phyloP scores from a whole-genome alignment of 805 yeast genomes.

The Candida oleophila region DNA sequence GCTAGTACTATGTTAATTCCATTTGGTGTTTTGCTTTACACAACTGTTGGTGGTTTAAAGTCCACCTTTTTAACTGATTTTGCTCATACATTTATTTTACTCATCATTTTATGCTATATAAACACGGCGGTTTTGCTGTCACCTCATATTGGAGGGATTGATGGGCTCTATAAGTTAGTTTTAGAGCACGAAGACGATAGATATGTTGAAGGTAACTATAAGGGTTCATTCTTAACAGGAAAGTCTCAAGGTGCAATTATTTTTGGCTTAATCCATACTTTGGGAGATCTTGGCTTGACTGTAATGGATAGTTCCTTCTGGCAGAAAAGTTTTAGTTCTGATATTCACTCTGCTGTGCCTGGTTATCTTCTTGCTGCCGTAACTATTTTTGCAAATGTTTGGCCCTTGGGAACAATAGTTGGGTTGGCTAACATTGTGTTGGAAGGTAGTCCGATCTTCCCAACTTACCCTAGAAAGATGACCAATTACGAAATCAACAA shows the following conservation, averaged over 20 bases:
- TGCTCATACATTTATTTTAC: constrained; percentile 24
- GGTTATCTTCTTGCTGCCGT: constrained; percentile 36
- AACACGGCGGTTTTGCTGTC: constrained; percentile 25
- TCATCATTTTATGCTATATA: constrained; percentile 24
- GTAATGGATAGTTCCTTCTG: constrained; percentile 41
- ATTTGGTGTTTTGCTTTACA: constrained; percentile 44
- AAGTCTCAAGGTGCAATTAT: constrained; percentile 32
- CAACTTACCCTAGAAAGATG: constrained; percentile 32
- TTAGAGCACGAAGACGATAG: constrained; percentile 16
- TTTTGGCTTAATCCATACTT: constrained; percentile 33
- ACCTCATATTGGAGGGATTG: constrained; percentile 27
- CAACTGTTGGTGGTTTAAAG: constrained; percentile 50
- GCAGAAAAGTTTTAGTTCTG: constrained; percentile 40
- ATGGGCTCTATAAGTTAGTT: constrained; percentile 23
- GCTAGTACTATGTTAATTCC: constrained; percentile 28
- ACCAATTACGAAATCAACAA: constrained; percentile 24
- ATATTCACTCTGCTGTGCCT: constrained; percentile 33
- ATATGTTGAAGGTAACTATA: constrained; percentile 29
- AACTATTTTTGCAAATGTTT: constrained; percentile 30
- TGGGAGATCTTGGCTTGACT: constrained; percentile 37
- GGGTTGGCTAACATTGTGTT: constrained; percentile 33
- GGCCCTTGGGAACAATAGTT: constrained; percentile 36
- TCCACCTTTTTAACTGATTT: constrained; percentile 52
- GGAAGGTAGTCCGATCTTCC: constrained; percentile 23
- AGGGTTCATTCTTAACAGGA: constrained; percentile 34